Conservation (phyloP, 441 rosid genomes). For the Gossypium davidsonii region DNA sequence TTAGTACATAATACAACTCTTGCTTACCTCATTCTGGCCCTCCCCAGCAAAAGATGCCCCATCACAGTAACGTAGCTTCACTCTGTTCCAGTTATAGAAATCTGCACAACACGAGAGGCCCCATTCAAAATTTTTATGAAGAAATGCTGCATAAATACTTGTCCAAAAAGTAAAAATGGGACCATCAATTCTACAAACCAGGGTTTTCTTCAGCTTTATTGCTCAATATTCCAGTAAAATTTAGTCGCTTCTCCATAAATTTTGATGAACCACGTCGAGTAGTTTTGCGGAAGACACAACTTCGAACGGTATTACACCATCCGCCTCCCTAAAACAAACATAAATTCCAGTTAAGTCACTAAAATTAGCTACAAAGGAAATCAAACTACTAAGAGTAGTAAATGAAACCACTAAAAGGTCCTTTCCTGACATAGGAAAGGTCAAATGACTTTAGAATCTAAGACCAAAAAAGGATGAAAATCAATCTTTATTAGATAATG, state of each 20-base stretch:
- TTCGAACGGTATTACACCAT: slow-evolving; percentile 24
- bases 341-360: neutral
- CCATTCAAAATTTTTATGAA: neutral
- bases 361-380: neutral
- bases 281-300: slow-evolving; percentile 55
- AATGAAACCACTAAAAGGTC: neutral
- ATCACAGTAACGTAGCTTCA: slow-evolving; percentile 83
- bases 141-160: neutral
- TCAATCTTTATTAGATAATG: neutral
- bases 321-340: slow-evolving; percentile 59
- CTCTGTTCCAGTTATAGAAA: slow-evolving; percentile 87
- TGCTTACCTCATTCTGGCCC: slow-evolving; percentile 48
- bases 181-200: slow-evolving; percentile 20
- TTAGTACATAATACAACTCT: neutral
- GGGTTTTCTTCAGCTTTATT: slow-evolving; percentile 56
- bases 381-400: neutral
- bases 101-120: slow-evolving; percentile 30
- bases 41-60: slow-evolving; percentile 90
- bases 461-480: neutral
- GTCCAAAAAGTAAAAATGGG: neutral
- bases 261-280: slow-evolving; percentile 73
- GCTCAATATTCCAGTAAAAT: slow-evolving; percentile 68
- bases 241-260: slow-evolving; percentile 51
- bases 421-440: neutral
- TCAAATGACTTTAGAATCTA: neutral